Evolutionary conservation across 345 rosid genomes (phyloP), one percentile per base, ranked within the genome.

Genomic region (Melaleuca alternifolia): DNA sequence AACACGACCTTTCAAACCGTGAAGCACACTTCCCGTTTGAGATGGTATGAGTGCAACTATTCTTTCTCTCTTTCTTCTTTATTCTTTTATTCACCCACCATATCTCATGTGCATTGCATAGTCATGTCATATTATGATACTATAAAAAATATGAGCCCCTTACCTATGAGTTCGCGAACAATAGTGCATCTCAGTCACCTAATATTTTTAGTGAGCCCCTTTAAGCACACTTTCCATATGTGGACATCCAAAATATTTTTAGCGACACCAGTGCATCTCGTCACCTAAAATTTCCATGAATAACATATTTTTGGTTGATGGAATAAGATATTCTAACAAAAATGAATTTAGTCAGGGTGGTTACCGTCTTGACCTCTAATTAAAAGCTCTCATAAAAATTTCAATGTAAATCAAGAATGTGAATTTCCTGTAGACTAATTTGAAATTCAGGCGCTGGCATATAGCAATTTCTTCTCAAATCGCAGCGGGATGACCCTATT

Each of bases 361-460:
- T 51, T 13, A 13, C 16, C 16, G 53, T 51, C n/a, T n/a, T n/a
- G n/a, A 51, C 53, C 53, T 51, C 53, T 51, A 51, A 15, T 13
- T 41, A 51, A 12, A 53, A 53, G 18, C 16, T 53, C 54, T 53
- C 54, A 16, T 6, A 53, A 53, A 16, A 53, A 53, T 1, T 53
- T 53, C 16, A 8, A 16, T 53, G 23, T 3, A 2, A 53, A 18
- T 53, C 0, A 53, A 24, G 24, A 56, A 56, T 5, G 61, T 56
- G 7, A 1, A 56, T 2, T 56, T 56, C 12, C 0, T 56, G 0
- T 56, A 28, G 61, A 24, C 6, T 0, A 56, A 24, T 10, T 10
- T 56, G 61, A 56, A 28, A 24, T 23, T 56, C 0, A 0, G 0
- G 14, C 13, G 24, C 0, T 0, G 6, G 11, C 12, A 56, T 23